Evolutionary conservation across 768 basidiomycete genomes (phyloP).

Genomic region (Polyporus arcularius): DNA sequence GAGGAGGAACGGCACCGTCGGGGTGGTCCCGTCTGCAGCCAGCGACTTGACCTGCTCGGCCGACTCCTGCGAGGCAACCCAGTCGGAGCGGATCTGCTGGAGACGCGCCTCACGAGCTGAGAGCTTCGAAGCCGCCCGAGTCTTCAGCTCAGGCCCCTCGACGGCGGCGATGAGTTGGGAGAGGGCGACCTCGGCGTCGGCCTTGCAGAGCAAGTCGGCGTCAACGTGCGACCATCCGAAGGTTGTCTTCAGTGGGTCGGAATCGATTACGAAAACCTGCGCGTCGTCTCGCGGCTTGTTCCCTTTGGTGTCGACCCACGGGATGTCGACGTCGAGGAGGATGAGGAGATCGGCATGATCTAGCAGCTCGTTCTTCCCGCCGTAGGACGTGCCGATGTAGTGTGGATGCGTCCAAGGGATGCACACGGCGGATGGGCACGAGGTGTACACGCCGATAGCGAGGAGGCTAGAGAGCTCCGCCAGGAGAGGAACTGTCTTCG

Average conservation of each 20-base stretch:
- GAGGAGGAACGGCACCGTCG: constrained; percentile 36
- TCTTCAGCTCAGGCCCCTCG: constrained; percentile 5
- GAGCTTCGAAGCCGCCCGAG: neutral
- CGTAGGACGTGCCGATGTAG: constrained; percentile 55
- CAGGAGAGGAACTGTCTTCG: constrained; percentile 47
- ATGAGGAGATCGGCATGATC: constrained; percentile 61
- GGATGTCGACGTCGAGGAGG: constrained; percentile 63
- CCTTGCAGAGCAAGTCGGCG: constrained; percentile 59
- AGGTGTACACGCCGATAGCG: constrained; percentile 56
- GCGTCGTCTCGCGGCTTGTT: constrained; percentile 44
- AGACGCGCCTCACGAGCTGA: constrained; percentile 7
- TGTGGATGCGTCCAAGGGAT: constrained; percentile 59
- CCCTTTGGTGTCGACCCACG: constrained; percentile 60
- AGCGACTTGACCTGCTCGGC: constrained; percentile 15
- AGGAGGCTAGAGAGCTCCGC: constrained; percentile 50
- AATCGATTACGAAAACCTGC: constrained; percentile 60
- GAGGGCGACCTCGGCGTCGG: constrained; percentile 55
- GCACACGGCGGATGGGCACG: constrained; percentile 54
- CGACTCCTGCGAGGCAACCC: constrained; percentile 22
- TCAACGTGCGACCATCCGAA: constrained; percentile 53
- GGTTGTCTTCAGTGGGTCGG: constrained; percentile 58
- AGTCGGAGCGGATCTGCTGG: constrained; percentile 15
- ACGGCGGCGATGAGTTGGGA: constrained; percentile 48
- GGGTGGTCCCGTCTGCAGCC: constrained; percentile 6
- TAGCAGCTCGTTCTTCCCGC: constrained; percentile 48